These are phyloP conservation scores for Ophiostoma perfectum DNA, from an alignment of 2,329 filamentous ascomycete species.

Conservation along the genomic window DNA sequence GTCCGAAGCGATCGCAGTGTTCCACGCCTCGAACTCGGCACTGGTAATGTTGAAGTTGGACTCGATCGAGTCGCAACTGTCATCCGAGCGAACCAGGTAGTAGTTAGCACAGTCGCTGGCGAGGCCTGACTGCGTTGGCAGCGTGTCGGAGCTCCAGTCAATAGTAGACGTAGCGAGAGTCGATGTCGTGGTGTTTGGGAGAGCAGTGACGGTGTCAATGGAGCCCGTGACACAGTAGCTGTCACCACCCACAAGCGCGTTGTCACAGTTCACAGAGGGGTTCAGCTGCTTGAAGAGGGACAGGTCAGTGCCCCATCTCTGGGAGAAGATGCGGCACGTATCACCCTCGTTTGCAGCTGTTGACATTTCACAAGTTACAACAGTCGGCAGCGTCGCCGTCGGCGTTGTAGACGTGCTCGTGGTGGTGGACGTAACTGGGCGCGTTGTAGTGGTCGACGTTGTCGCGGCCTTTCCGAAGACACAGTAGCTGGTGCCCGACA, in stretches of 20 bases:
- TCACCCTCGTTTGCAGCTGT: neutral
- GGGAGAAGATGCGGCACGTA: neutral
- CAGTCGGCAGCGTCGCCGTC: neutral
- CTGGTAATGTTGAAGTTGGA: neutral
- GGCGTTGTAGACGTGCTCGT: neutral
- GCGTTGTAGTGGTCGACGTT: neutral
- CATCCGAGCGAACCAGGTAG: neutral
- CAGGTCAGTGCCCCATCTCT: neutral
- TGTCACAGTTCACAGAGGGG: neutral
- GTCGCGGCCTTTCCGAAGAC: neutral
- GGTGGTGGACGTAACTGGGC: neutral
- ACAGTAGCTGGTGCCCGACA: neutral
- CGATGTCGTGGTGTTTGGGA: neutral
- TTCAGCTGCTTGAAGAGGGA: conserved; percentile 3
- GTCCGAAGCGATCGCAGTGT: neutral
- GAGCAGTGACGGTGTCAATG: neutral
- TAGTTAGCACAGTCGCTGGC: neutral
- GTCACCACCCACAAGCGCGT: neutral
- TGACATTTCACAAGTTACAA: neutral
- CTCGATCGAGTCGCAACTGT: neutral
- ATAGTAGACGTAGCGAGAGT: neutral
- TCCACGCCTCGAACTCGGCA: neutral
- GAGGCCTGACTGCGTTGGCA: neutral
- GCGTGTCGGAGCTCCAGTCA: neutral
- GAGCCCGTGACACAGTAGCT: neutral